Evolutionary conservation across 192 early-diverging fungal genomes (phyloP), one percentile per base, ranked within the genome.

Genomic region (Coemansia guatemalensis): DNA sequence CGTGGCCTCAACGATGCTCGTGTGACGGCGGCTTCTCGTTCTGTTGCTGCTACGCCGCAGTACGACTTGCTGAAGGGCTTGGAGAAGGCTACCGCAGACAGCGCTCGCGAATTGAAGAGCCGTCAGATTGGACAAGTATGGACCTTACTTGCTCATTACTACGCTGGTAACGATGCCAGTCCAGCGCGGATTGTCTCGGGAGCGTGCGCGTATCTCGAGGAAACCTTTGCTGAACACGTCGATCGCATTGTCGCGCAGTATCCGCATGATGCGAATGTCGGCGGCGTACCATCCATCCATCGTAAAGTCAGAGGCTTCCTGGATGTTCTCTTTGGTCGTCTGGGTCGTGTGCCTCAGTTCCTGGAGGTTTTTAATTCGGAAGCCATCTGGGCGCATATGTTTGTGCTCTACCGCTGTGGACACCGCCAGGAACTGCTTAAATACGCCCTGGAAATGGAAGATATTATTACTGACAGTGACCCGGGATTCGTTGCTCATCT

Each of bases 331-430:
- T 93, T 89, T 64, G 71, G 74, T 23, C 83, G 85, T 35, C 75
- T 88, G 25, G 83, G 68, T 39, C 83, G 83, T 62, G 70, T 69
- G 52, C 67, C 66, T 23, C 58, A 58, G 61, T 81, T 29, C 64
- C 56, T 81, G 1, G 73, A 81, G 66, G 65, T 69, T 12, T 81
- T 75, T 47, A 71, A 88, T 56, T 81, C 81, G 39, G 66, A 85
- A 50, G 86, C 96, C 0, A 82, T 92, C 30, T 99, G 97, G 95
- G 92, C 90, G 0, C 88, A 93, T 63, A 80, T 98, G 47, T 99
- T 82, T 67, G 86, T 85, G 62, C 75, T 97, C 4, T 83, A 96
- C 24, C 87, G 97, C 32, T 84, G 83, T 50, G 96, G 96, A 0
- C 71, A 88, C 59, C 61, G 67, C 11, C 64, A 88, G 5, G 87